Evolutionary conservation across 768 basidiomycete species (phyloP).

Genomic region (Phylloporus rhodoxanthus): DNA sequence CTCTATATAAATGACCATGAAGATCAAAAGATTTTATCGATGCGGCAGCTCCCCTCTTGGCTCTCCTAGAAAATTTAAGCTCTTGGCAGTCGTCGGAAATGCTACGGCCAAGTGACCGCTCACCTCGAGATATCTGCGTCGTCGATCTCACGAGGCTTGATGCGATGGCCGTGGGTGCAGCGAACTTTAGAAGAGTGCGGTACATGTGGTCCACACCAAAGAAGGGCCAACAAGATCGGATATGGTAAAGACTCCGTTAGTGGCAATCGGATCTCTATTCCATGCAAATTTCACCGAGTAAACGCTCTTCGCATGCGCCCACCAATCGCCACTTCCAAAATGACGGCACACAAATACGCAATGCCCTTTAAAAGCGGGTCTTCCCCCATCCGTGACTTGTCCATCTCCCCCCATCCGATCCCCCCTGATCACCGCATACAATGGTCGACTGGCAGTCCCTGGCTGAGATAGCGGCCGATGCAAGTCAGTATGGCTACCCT

Average conservation of each 20-base stretch:
- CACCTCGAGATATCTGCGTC: no score
- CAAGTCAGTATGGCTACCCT: slow-evolving; percentile 29
- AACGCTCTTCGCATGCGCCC: slow-evolving; percentile 11
- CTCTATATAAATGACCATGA: not conserved
- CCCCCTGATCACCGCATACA: not conserved
- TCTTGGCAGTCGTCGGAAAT: not conserved
- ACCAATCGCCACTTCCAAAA: slow-evolving; percentile 19
- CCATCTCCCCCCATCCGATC: not conserved
- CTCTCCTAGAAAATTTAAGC: not conserved
- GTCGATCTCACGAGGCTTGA: no score
- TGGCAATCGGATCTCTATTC: slow-evolving; percentile 8
- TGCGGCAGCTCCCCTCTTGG: no score
- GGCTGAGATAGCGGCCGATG: slow-evolving; percentile 43
- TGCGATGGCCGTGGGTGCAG: no score
- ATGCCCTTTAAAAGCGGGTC: slow-evolving; percentile 9
- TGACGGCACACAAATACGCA: not conserved
- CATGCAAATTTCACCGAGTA: not conserved
- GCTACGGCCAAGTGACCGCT: no score
- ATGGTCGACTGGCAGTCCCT: slow-evolving; percentile 59
- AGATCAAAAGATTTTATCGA: not conserved
- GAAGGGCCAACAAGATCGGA: not conserved
- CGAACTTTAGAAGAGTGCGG: not conserved
- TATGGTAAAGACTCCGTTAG: slow-evolving; percentile 5
- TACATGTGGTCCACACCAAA: not conserved
- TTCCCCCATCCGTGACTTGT: not conserved